phyloP scores from a whole-genome alignment of 1,284 basidiomycete species.

The Fomitopsis pinicola region DNA sequence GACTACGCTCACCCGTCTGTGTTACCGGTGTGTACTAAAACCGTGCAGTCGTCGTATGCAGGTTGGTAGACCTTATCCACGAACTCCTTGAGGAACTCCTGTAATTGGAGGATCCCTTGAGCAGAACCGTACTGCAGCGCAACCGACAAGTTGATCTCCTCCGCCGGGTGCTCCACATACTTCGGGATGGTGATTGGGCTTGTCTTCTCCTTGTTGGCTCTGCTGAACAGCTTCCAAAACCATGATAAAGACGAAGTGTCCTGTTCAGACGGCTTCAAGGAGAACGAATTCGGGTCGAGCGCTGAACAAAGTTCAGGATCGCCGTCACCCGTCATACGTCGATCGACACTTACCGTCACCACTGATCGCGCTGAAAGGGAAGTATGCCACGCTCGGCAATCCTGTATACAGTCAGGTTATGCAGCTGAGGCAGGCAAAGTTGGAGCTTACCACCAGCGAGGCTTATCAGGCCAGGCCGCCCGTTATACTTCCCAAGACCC shows the following conservation, averaged over 20 bases:
- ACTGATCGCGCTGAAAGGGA: constrained; percentile 56
- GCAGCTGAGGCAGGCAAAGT: background rate
- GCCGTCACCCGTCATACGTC: background rate
- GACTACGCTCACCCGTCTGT: constrained; percentile 57
- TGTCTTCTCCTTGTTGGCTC: constrained; percentile 39
- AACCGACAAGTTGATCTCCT: constrained; percentile 58
- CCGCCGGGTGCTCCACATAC: constrained; percentile 38
- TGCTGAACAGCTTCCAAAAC: constrained; percentile 64
- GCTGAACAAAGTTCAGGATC: constrained; percentile 14
- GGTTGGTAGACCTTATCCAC: constrained; percentile 62
- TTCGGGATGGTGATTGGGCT: constrained; percentile 58
- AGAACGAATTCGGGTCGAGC: constrained; percentile 34
- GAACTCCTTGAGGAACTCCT: constrained; percentile 55
- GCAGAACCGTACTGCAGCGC: constrained; percentile 76
- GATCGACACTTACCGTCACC: constrained; percentile 32
- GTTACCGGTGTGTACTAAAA: constrained; percentile 66
- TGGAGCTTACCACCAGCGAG: constrained; percentile 53
- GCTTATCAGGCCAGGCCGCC: constrained; percentile 44
- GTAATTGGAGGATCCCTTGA: constrained; percentile 48
- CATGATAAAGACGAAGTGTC: constrained; percentile 42
- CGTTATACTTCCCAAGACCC: constrained; percentile 51
- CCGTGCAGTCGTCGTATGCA: constrained; percentile 62
- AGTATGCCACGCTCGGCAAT: constrained; percentile 55
- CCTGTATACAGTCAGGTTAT: constrained; percentile 32
- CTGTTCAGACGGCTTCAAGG: constrained; percentile 23